Conservation (phyloP, 163 green algal species). For the Prototheca stagnorum region DNA sequence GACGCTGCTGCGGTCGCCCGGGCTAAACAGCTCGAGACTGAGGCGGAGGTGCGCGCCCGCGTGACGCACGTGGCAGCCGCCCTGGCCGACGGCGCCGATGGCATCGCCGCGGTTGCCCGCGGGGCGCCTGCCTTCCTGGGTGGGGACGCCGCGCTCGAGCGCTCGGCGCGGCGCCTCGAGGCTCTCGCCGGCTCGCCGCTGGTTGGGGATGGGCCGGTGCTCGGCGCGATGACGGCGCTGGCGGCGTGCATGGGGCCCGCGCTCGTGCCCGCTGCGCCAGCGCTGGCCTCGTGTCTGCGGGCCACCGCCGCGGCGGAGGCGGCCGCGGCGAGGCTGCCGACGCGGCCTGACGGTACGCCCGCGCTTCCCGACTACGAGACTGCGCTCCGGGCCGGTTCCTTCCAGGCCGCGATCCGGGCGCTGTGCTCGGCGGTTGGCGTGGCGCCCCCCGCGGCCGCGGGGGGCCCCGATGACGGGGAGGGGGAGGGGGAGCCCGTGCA, state of each 20-base stretch:
- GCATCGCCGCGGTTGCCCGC: conserved; percentile 29
- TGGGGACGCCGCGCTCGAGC: conserved; percentile 25
- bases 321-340: conserved; percentile 33
- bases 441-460: too few species aligned
- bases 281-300: conserved; percentile 42
- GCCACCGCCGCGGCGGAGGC: conserved; percentile 24
- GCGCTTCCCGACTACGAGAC: neutral
- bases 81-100: conserved; percentile 35
- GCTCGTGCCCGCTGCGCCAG: too few species aligned
- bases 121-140: conserved; percentile 30
- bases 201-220: conserved; percentile 45
- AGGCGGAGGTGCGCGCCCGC: conserved; percentile 25
- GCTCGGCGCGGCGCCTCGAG: conserved; percentile 16
- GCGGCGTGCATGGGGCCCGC: too few species aligned
- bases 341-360: conserved; percentile 17
- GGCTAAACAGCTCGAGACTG: conserved; percentile 2
- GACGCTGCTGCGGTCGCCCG: conserved; percentile 5
- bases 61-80: conserved; percentile 26
- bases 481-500: too few species aligned
- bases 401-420: conserved; percentile 11
- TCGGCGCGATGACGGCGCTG: conserved; percentile 35
- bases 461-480: too few species aligned
- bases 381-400: neutral
- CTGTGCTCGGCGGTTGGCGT: too few species aligned
- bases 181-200: conserved; percentile 46